These are phyloP conservation scores for Pinus tabuliformis DNA, from an alignment of 75 land plant species.

Conservation along the genomic window DNA sequence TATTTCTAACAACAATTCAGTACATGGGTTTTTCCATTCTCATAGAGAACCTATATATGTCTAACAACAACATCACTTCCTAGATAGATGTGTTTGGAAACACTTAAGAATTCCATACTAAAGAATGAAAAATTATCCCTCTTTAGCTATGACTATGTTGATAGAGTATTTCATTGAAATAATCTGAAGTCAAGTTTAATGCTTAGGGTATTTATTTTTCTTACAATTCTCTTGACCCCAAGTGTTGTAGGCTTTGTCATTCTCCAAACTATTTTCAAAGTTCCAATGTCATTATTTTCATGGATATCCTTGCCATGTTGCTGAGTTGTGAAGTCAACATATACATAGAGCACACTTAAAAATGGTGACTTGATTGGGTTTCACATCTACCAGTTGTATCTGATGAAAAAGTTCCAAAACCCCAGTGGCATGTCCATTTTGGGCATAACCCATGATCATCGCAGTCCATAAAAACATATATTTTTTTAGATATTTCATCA, in stretches of 20 bases:
- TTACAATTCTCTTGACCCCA: slow-evolving; percentile 6
- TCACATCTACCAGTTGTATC: no score
- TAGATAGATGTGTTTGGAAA: slow-evolving; percentile 43
- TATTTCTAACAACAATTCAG: slow-evolving; percentile 55
- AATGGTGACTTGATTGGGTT: no score
- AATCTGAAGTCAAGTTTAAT: slow-evolving; percentile 36
- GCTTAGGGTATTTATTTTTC: slow-evolving; percentile 15
- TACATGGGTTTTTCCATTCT: slow-evolving; percentile 55
- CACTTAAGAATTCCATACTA: slow-evolving; percentile 37
- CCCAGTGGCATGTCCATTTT: no score
- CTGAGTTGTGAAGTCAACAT: no score
- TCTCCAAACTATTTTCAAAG: no score
- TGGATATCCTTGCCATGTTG: no score
- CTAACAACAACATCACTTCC: slow-evolving; percentile 50
- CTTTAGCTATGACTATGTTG: slow-evolving; percentile 21
- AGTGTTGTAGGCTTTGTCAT: slow-evolving; percentile 19
- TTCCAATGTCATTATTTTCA: no score
- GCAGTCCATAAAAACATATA: no score
- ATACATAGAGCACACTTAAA: no score
- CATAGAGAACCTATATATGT: slow-evolving; percentile 23
- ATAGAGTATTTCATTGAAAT: slow-evolving; percentile 22
- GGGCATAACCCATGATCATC: no score
- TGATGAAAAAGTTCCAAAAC: no score
- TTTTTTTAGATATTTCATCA: no score
- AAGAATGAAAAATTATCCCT: slow-evolving; percentile 30